Evolutionary conservation across 495 filamentous ascomycete genomes (phyloP), one percentile per base, ranked within the genome.

Genomic region (Filosporella fistucella): DNA sequence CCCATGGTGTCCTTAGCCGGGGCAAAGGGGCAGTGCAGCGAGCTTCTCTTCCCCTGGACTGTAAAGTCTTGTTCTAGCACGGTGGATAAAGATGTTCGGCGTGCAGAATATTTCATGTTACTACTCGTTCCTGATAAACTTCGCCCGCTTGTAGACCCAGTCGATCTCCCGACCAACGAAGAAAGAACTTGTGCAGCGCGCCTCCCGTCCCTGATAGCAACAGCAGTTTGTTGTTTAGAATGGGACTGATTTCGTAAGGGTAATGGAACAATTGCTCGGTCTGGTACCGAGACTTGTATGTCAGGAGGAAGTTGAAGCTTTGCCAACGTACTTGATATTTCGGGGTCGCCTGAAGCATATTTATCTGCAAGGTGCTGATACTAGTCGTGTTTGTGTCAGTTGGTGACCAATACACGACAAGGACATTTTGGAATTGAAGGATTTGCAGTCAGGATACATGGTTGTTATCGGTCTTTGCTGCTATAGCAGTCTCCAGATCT

Each of bases 21-120:
- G 0, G 55, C 42, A 58, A 84, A 84, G 12, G 82, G 82, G 62
- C 82, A 86, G 16, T 71, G 68, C 16, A 84, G 59, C n/a, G 63
- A 66, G 41, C 81, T 75, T 36, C 79, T 80, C 56, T 72, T 81
- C 30, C 81, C 81, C 38, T 71, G 58, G 14, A 80, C 73, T 4
- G 81, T 85, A 52, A 84, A 85, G 55, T 85, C 81, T 50, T 78
- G 72, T 61, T 85, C 81, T 41, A 84, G 63, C 1, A 73, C 70
- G 13, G 75, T 77, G 25, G 75, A 71, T 49, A 75, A 63, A 30
- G 70, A 66, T 3, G 76, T 77, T 58, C 68, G 52, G 13, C 60
- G 10, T 57, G 66, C 52, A 46, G 57, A 51, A 42, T 55, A 57
- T 40, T 47, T 56, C 33, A 56, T 47, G 28, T 56, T 53, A 47